Evolutionary conservation across 768 basidiomycete genomes (phyloP).

Genomic region (Hortiboletus campestris): DNA sequence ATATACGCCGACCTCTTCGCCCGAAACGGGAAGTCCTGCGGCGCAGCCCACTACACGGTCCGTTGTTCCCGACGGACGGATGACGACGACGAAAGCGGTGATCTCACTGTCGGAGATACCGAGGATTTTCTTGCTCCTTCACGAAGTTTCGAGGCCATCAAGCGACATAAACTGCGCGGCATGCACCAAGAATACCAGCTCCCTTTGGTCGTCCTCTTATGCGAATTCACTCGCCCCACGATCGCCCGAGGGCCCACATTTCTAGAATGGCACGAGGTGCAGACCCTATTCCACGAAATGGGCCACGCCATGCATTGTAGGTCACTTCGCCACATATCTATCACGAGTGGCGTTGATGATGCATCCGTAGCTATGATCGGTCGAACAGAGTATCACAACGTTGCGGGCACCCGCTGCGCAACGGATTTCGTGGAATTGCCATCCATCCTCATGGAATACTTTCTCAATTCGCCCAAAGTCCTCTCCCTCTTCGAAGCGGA

Average conservation of each 20-base stretch:
- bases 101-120: conserved; percentile 44
- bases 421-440: conserved; percentile 99
- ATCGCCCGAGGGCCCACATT: conserved; percentile 62
- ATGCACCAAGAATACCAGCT: conserved; percentile 77
- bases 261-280: conserved; percentile 89
- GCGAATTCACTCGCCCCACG: conserved; percentile 75
- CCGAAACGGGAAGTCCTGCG: conserved; percentile 78
- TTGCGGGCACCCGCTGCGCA: conserved; percentile 94
- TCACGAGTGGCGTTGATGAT: conserved; percentile 4
- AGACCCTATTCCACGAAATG: conserved; percentile 98
- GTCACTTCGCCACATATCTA: conserved; percentile 31
- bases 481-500: conserved; percentile 72
- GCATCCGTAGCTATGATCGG: conserved; percentile 86
- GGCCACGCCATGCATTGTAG: conserved; percentile 99
- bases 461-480: conserved; percentile 81
- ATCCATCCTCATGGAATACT: conserved; percentile 98
- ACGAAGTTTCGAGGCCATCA: conserved; percentile 60
- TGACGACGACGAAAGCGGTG: conserved; percentile 77
- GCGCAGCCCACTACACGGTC: conserved; percentile 97
- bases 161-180: conserved; percentile 57
- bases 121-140: conserved; percentile 48
- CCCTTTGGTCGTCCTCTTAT: conserved; percentile 87
- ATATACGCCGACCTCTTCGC: conserved; percentile 93
- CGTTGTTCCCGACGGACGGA: conserved; percentile 91
- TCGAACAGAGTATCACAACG: conserved; percentile 95